Evolutionary conservation across 192 early-diverging fungal species (phyloP), one percentile per base, ranked within the genome.

Genomic region (Allomyces macrogynus): DNA sequence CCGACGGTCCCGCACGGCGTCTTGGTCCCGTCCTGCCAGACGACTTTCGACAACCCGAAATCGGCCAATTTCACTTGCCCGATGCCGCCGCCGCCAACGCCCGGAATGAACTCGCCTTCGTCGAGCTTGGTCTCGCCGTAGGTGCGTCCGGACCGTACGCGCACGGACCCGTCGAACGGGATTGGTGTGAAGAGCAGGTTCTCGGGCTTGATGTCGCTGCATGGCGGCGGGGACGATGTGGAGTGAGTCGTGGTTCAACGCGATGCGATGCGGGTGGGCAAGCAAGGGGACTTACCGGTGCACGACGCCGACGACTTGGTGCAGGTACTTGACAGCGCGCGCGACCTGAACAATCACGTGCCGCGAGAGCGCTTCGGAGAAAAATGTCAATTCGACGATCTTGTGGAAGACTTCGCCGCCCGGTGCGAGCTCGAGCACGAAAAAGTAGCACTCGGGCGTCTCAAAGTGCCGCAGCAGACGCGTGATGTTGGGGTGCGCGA

Each of bases 1-100:
- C 90, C 89, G 7, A 91, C 84, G 18, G 92, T 95, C 8, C 92
- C 92, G 64, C 90, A 92, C 10, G 92, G 92, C 42, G 92, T 95
- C 74, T 81, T 81, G 9, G 90, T 90, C 5, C 82, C 77, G 67
- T 87, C 81, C 66, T 89, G 80, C 82, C 87, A 88, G 8, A 90
- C 81, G 8, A 90, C 83, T 72, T 91, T 91, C 61, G 88, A 89
- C 40, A 93, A 70, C 7, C 91, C 89, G 78, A 93, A 93, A 74
- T 93, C 89, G 24, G 89, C 89, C 61, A 93, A 81, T 72, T 89
- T 90, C 67, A 93, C 80, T 40, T 75, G 69, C 10, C 89, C 91
- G 68, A 93, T 89, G 27, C 89, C 86, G 43, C 87, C 88, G 60
- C 86, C 89, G 63, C 87, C 87, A 20, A 89, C 74, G 49, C 84